These are phyloP conservation scores for Globisporangium okanoganense DNA, from an alignment of 352 stramenopile genomes.

Conservation along the genomic window DNA sequence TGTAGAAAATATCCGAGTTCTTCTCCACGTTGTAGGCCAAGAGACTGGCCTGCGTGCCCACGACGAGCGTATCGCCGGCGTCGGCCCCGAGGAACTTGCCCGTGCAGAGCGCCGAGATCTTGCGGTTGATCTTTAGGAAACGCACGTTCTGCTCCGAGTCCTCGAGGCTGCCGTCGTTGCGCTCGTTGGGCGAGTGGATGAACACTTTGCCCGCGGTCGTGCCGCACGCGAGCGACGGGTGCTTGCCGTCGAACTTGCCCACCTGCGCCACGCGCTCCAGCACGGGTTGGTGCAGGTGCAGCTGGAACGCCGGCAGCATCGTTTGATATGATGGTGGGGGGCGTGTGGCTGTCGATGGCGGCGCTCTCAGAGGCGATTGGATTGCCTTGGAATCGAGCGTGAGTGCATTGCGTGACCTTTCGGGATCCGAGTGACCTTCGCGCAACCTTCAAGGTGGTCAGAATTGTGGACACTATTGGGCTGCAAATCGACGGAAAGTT, in stretches of 20 bases:
- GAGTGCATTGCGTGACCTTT: slow-evolving; percentile 11
- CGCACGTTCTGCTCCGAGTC: slow-evolving; percentile 56
- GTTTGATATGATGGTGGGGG: not conserved
- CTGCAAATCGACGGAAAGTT: no score
- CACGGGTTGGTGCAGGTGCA: slow-evolving; percentile 79
- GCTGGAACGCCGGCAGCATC: slow-evolving; percentile 79
- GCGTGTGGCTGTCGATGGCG: not conserved
- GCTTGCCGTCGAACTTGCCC: slow-evolving; percentile 78
- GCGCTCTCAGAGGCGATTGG: no score
- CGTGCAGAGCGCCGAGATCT: slow-evolving; percentile 75
- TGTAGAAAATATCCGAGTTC: slow-evolving; percentile 94
- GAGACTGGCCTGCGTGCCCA: slow-evolving; percentile 88
- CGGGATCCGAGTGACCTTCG: slow-evolving; percentile 18
- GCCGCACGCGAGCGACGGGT: slow-evolving; percentile 72
- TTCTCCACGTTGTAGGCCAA: slow-evolving; percentile 92
- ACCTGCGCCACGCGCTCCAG: slow-evolving; percentile 69
- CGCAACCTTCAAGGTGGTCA: slow-evolving; percentile 9
- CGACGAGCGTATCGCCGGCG: slow-evolving; percentile 75
- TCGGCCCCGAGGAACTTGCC: slow-evolving; percentile 66
- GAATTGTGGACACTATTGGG: no score
- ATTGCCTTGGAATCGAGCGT: no score
- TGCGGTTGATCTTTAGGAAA: slow-evolving; percentile 92
- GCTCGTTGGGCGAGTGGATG: slow-evolving; percentile 86
- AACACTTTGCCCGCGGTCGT: slow-evolving; percentile 91
- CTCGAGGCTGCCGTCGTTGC: slow-evolving; percentile 36